Percentiles rank a stretch among this genome's conserved stretches.
phyloP scores from a whole-genome alignment of 345 rosid genomes.

The Erysimum cheiranthoides region DNA sequence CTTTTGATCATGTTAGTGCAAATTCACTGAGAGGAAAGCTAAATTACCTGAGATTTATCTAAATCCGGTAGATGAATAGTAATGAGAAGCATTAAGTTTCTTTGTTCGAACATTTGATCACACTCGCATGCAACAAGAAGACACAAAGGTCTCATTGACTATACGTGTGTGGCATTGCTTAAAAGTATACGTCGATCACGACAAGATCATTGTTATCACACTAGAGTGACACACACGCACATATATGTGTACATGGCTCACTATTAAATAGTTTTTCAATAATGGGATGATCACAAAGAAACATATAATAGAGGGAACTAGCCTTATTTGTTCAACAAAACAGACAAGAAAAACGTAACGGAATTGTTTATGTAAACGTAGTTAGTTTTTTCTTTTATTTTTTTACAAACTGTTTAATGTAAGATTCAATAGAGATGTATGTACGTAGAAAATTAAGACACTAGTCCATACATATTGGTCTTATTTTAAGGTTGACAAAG shows the following conservation, averaged over 20 bases:
- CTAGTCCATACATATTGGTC: too few relatives aligned
- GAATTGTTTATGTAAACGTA: too few relatives aligned
- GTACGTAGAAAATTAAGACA: too few relatives aligned
- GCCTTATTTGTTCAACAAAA: not conserved
- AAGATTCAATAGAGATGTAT: not conserved
- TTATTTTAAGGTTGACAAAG: not conserved
- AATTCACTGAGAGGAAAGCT: not conserved
- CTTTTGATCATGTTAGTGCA: too few relatives aligned
- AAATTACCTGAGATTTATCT: not conserved
- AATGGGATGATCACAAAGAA: too few relatives aligned
- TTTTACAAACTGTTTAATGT: too few relatives aligned
- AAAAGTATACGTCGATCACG: slow-evolving; percentile 18
- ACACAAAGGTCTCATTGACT: slow-evolving; percentile 6
- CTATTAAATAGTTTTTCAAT: too few relatives aligned
- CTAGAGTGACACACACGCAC: not conserved
- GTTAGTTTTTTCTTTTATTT: too few relatives aligned
- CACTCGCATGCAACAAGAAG: not conserved
- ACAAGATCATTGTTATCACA: not conserved
- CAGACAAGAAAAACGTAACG: not conserved
- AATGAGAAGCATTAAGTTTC: not conserved
- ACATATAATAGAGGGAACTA: not conserved
- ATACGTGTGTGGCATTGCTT: not conserved
- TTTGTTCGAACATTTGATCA: not conserved
- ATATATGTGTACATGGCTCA: too few relatives aligned
- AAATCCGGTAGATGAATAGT: not conserved